Conservation (phyloP, 805 yeast genomes). For the Yarrowia porcina region DNA sequence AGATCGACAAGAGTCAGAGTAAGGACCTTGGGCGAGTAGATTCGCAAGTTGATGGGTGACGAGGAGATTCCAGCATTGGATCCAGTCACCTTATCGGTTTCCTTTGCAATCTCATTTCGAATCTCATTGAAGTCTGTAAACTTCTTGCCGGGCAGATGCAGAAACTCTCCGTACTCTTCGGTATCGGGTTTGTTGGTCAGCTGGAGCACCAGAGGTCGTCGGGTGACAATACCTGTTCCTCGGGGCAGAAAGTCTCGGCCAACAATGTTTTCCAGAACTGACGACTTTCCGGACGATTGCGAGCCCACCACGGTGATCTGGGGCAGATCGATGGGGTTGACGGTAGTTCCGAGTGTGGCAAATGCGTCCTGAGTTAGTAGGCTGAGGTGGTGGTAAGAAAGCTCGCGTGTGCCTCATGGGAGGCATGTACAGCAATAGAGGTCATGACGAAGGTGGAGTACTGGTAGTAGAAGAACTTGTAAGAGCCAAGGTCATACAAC, state of each 20-base stretch:
- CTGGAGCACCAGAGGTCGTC: slow-evolving; percentile 80
- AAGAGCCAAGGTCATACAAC: too few species aligned
- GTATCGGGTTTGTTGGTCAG: slow-evolving; percentile 52
- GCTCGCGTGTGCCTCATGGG: too few species aligned
- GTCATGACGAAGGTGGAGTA: background rate
- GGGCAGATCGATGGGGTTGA: slow-evolving; percentile 81
- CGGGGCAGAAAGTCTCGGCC: slow-evolving; percentile 89
- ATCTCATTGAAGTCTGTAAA: slow-evolving; percentile 86
- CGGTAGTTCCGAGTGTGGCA: slow-evolving; percentile 86
- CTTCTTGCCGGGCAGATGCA: slow-evolving; percentile 86
- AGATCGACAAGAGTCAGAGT: slow-evolving; percentile 93
- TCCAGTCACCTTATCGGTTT: slow-evolving; percentile 78
- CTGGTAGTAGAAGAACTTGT: background rate
- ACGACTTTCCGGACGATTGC: slow-evolving; percentile 84
- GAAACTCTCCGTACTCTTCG: slow-evolving; percentile 93
- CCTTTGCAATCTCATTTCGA: slow-evolving; percentile 83
- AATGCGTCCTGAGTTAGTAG: slow-evolving; percentile 63
- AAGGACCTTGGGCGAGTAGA: slow-evolving; percentile 90
- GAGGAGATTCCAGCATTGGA: slow-evolving; percentile 80
- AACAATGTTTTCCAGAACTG: slow-evolving; percentile 85
- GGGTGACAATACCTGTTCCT: slow-evolving; percentile 86
- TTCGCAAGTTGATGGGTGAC: slow-evolving; percentile 87
- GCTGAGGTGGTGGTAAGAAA: background rate
- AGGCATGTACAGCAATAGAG: background rate
- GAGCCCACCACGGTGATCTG: slow-evolving; percentile 91